Percentiles rank a stretch among this genome's conserved stretches.
Conservation (phyloP, 1,284 basidiomycete genomes). For the Fomitopsis pinicola region DNA sequence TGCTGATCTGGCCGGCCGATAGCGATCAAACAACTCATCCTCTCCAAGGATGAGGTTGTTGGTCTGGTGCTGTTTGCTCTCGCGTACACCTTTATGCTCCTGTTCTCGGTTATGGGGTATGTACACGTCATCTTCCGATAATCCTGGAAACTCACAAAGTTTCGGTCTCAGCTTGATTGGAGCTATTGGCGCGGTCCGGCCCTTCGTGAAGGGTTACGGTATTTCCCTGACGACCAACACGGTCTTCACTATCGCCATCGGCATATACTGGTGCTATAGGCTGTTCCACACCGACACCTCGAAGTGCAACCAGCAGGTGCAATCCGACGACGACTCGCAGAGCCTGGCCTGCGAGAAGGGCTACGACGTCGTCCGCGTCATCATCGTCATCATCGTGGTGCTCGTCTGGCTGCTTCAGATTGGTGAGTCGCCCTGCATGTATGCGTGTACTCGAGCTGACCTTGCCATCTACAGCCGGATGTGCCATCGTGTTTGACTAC, state of each 20-base stretch:
- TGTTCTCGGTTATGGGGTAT: conserved; percentile 49
- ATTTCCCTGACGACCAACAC: conserved; percentile 42
- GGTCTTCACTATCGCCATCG: conserved; percentile 43
- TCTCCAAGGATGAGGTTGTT: conserved; percentile 32
- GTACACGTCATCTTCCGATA: conserved; percentile 13
- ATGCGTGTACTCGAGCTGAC: not conserved
- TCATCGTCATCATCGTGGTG: conserved; percentile 25
- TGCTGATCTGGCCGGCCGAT: not conserved
- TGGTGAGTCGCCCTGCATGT: conserved; percentile 33
- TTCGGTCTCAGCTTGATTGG: conserved; percentile 40
- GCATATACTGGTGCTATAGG: conserved; percentile 37
- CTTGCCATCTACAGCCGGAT: conserved; percentile 18
- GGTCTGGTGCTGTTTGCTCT: conserved; percentile 44
- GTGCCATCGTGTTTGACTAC: conserved; percentile 28
- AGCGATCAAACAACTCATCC: conserved; percentile 14
- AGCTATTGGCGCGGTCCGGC: conserved; percentile 36
- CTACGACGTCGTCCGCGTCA: conserved; percentile 22
- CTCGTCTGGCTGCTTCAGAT: conserved; percentile 45
- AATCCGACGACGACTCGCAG: conserved; percentile 20
- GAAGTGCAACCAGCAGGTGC: conserved; percentile 13
- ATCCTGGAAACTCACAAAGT: not conserved
- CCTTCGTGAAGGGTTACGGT: conserved; percentile 43
- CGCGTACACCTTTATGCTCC: conserved; percentile 42
- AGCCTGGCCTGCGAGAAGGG: conserved; percentile 25
- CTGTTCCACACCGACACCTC: conserved; percentile 23